phyloP scores from a whole-genome alignment of 495 filamentous ascomycete species.

The Hypoxylon cercidicola region DNA sequence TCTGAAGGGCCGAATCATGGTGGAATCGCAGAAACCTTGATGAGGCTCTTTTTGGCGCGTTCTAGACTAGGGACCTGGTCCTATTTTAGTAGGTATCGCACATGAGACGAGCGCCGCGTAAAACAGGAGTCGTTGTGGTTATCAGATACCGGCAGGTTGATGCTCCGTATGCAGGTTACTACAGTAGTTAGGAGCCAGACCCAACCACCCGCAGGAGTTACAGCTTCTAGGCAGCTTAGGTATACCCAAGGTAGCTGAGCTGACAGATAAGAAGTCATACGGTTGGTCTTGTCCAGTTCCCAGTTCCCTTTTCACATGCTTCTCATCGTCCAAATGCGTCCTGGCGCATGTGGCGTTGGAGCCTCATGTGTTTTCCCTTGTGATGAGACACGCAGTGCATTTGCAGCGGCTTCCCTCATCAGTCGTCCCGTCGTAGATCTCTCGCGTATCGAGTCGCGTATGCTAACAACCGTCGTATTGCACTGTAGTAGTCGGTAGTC shows the following conservation, averaged over 20 bases:
- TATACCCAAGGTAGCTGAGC: not conserved
- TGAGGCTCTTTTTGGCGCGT: constrained; percentile 40
- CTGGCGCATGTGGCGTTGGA: constrained; percentile 6
- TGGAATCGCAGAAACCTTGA: constrained; percentile 34
- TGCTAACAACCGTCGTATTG: not conserved
- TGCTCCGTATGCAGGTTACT: no score
- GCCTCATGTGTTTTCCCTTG: constrained; percentile 11
- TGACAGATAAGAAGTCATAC: not conserved
- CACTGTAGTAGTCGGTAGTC: constrained; percentile 2
- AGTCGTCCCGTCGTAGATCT: constrained; percentile 18
- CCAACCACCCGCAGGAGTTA: constrained; percentile 23
- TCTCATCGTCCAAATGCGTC: not conserved
- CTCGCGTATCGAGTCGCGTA: constrained; percentile 1
- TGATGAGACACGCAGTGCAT: constrained; percentile 5
- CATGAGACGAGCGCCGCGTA: constrained; percentile 9
- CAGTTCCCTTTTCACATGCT: constrained; percentile 7
- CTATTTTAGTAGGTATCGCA: not conserved
- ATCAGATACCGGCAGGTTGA: constrained; percentile 16
- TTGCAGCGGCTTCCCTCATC: constrained; percentile 33
- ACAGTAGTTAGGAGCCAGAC: no score
- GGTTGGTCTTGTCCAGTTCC: no score
- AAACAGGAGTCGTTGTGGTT: constrained; percentile 1
- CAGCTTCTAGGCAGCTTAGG: not conserved
- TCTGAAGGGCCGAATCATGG: constrained; percentile 37
- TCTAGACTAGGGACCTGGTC: constrained; percentile 23